Conservation (phyloP, 495 filamentous ascomycete species). For the Lophiotrema nucula region DNA sequence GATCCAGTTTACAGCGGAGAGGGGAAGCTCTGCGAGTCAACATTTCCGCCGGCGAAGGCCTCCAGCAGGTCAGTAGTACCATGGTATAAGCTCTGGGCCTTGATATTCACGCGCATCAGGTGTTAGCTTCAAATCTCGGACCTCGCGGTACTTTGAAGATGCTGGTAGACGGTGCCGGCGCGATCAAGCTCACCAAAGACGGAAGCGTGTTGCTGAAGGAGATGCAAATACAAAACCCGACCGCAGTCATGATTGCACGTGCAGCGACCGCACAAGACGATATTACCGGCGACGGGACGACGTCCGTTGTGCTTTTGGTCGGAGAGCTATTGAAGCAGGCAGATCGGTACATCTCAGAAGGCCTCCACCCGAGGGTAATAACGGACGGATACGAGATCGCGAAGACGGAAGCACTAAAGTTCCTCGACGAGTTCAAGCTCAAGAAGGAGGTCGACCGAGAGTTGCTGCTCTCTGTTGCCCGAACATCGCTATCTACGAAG, state of each 20-base stretch:
- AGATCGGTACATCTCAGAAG: slow-evolving; percentile 88
- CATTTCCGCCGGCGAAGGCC: slow-evolving; percentile 87
- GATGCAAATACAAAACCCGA: slow-evolving; percentile 92
- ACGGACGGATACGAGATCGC: slow-evolving; percentile 98
- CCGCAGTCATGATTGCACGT: slow-evolving; percentile 96
- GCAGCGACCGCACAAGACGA: slow-evolving; percentile 98
- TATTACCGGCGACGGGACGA: slow-evolving; percentile 97
- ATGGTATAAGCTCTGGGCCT: no score
- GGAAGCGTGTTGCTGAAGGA: slow-evolving; percentile 92
- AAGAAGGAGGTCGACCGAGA: slow-evolving; percentile 84
- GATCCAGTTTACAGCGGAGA: slow-evolving; percentile 68
- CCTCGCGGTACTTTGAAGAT: slow-evolving; percentile 96
- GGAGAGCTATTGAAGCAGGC: slow-evolving; percentile 98
- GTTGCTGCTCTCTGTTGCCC: slow-evolving; percentile 87
- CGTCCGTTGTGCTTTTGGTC: slow-evolving; percentile 90
- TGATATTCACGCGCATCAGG: slow-evolving; percentile 53
- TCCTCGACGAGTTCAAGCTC: slow-evolving; percentile 92
- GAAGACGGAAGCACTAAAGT: slow-evolving; percentile 91
- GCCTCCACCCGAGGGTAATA: slow-evolving; percentile 91
- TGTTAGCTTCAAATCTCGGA: slow-evolving; percentile 93
- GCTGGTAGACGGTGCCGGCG: slow-evolving; percentile 92
- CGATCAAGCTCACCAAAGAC: slow-evolving; percentile 99
- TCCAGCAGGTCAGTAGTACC: slow-evolving; percentile 37
- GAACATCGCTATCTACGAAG: slow-evolving; percentile 93
- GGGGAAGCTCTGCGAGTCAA: slow-evolving; percentile 95